Percentiles rank a stretch among this genome's conserved stretches.
These are phyloP conservation scores for Agrocybe praecox DNA, from an alignment of 768 basidiomycete species.

Conservation along the genomic window DNA sequence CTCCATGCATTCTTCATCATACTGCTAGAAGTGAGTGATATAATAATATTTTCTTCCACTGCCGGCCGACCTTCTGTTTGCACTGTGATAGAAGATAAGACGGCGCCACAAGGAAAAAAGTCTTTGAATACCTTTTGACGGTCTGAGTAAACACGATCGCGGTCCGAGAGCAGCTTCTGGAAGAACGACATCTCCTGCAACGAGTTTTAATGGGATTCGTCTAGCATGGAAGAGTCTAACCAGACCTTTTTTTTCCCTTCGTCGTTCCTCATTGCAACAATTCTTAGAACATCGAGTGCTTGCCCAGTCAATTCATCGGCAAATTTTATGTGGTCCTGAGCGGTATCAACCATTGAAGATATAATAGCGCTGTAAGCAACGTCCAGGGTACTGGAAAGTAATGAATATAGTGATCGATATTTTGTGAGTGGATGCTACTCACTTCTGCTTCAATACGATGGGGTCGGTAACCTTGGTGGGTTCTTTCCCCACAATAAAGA, in stretches of 20 bases:
- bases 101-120: constrained; percentile 1
- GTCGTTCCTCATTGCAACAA: constrained; percentile 63
- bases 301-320: constrained; percentile 63
- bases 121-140: constrained; percentile 60
- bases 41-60: constrained; percentile 1
- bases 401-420: too few species aligned
- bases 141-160: constrained; percentile 68
- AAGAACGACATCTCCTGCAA: constrained; percentile 68
- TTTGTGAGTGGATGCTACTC: not conserved
- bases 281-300: constrained; percentile 65
- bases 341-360: constrained; percentile 54
- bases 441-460: constrained; percentile 59
- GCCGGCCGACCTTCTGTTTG: constrained; percentile 60
- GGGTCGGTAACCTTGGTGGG: constrained; percentile 67
- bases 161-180: constrained; percentile 68
- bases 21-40: constrained; percentile 42
- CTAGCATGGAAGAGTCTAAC: constrained; percentile 2
- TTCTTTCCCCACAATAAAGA: constrained; percentile 64
- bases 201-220: not conserved
- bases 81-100: constrained; percentile 36
- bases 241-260: constrained; percentile 69
- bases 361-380: constrained; percentile 72
- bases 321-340: constrained; percentile 70
- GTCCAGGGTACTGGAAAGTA: constrained; percentile 61
- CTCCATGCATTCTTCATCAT: constrained; percentile 78